Conservation (phyloP, 768 basidiomycete species). For the Phaeotremella skinneri region DNA sequence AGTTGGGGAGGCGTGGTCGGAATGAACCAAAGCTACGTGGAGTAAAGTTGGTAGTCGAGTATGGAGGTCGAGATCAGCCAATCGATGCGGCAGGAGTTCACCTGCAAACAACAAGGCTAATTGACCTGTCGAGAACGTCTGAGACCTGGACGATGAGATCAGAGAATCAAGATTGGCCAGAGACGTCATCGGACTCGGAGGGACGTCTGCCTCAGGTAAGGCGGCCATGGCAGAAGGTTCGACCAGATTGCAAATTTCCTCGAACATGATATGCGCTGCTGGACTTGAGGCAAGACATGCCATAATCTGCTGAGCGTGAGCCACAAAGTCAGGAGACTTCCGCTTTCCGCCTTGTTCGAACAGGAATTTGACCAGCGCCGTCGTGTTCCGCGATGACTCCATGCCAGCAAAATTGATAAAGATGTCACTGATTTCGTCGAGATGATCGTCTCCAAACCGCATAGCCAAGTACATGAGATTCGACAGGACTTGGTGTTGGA, state of each 20-base stretch:
- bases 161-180: slow-evolving; percentile 57
- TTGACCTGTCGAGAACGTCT: slow-evolving; percentile 70
- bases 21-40: slow-evolving; percentile 73
- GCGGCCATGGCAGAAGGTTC: slow-evolving; percentile 81
- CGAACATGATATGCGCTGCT: slow-evolving; percentile 69
- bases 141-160: slow-evolving; percentile 54
- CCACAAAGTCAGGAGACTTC: slow-evolving; percentile 71
- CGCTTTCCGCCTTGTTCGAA: slow-evolving; percentile 84
- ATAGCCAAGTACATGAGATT: slow-evolving; percentile 80
- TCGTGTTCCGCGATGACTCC: slow-evolving; percentile 69
- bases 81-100: slow-evolving; percentile 45
- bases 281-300: slow-evolving; percentile 77
- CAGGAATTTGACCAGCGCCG: slow-evolving; percentile 75
- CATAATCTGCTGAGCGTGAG: slow-evolving; percentile 74
- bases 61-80: slow-evolving; percentile 68
- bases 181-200: slow-evolving; percentile 52
- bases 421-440: slow-evolving; percentile 74
- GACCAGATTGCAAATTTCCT: slow-evolving; percentile 78
- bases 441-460: slow-evolving; percentile 68
- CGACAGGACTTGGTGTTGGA: slow-evolving; percentile 61
- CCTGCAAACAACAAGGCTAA: slow-evolving; percentile 74
- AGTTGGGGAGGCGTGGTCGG: slow-evolving; percentile 71
- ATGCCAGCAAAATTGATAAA: slow-evolving; percentile 76
- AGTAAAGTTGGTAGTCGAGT: slow-evolving; percentile 69
- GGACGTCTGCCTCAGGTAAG: slow-evolving; percentile 56